Conservation (phyloP, 2,329 filamentous ascomycete genomes). For the Diaporthe aspalathi region DNA sequence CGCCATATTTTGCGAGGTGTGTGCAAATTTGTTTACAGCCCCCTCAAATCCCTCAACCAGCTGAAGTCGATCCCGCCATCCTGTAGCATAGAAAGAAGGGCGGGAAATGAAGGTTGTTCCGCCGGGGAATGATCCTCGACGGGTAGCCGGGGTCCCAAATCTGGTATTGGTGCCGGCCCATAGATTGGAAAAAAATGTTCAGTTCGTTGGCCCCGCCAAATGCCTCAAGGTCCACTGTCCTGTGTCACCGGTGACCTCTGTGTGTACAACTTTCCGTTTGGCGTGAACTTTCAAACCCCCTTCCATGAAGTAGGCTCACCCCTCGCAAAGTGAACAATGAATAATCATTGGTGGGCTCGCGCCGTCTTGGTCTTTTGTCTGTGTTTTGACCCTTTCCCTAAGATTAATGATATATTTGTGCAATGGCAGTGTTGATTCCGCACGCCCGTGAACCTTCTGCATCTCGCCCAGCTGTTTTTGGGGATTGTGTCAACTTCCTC, state of each 20-base stretch:
- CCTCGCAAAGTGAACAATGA: constrained; percentile 6
- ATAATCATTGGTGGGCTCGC: constrained; percentile 27
- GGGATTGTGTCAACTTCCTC: neutral
- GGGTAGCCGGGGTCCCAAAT: neutral
- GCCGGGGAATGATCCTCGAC: neutral
- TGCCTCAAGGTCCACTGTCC: constrained; percentile 15
- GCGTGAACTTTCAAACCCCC: neutral
- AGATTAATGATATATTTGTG: constrained; percentile 1
- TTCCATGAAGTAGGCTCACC: neutral
- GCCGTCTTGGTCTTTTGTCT: constrained; percentile 36
- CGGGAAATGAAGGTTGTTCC: neutral
- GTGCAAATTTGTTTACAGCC: constrained; percentile 5
- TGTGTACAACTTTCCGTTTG: constrained; percentile 4
- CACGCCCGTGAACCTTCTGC: constrained; percentile 15
- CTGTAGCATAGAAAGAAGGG: constrained; percentile 32
- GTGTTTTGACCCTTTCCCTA: neutral
- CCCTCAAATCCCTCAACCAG: constrained; percentile 18
- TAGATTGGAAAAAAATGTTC: constrained; percentile 9
- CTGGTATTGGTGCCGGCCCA: constrained; percentile 20
- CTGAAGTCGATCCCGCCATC: constrained; percentile 31
- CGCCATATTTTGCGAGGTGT: neutral
- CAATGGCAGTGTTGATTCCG: constrained; percentile 2
- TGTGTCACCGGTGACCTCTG: constrained; percentile 25
- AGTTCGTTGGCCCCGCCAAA: constrained; percentile 14
- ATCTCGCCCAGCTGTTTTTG: neutral